phyloP scores from a whole-genome alignment of 2,329 filamentous ascomycete genomes.

The Fusarium sp. region DNA sequence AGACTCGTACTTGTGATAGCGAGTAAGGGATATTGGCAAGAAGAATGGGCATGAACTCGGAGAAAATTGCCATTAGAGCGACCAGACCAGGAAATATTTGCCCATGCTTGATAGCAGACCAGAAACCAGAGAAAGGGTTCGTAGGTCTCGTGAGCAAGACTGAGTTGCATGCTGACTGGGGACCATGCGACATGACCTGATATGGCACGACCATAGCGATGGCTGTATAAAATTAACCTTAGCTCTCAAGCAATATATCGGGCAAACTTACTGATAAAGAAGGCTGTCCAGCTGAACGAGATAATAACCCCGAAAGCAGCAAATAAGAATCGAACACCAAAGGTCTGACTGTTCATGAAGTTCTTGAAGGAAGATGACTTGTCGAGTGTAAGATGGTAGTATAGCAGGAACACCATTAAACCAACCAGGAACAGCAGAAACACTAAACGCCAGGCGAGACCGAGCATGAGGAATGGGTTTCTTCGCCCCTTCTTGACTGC shows the following conservation, averaged over 20 bases:
- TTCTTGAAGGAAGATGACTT: constrained; percentile 44
- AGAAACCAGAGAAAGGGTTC: constrained; percentile 57
- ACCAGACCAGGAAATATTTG: constrained; percentile 52
- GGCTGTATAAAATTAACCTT: constrained; percentile 44
- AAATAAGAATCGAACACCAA: constrained; percentile 56
- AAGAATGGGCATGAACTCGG: constrained; percentile 61
- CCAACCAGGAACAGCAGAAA: constrained; percentile 49
- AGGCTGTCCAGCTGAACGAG: constrained; percentile 53
- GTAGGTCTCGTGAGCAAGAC: constrained; percentile 54
- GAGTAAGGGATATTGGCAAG: constrained; percentile 60
- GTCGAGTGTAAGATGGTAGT: constrained; percentile 49
- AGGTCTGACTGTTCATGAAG: constrained; percentile 54
- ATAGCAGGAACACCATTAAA: constrained; percentile 51
- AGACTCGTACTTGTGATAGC: constrained; percentile 50
- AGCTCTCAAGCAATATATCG: fast-evolving
- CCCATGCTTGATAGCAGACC: constrained; percentile 38
- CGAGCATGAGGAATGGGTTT: constrained; percentile 50
- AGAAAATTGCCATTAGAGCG: constrained; percentile 54
- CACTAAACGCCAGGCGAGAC: constrained; percentile 47
- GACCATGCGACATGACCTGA: constrained; percentile 49
- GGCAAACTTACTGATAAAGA: constrained; percentile 47
- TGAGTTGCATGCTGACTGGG: constrained; percentile 48
- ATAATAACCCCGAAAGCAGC: constrained; percentile 54
- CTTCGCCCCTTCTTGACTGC: constrained; percentile 4
- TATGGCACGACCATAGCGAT: constrained; percentile 58